Conservation (phyloP, 2,329 filamentous ascomycete genomes). For the Hortaea sp. region DNA sequence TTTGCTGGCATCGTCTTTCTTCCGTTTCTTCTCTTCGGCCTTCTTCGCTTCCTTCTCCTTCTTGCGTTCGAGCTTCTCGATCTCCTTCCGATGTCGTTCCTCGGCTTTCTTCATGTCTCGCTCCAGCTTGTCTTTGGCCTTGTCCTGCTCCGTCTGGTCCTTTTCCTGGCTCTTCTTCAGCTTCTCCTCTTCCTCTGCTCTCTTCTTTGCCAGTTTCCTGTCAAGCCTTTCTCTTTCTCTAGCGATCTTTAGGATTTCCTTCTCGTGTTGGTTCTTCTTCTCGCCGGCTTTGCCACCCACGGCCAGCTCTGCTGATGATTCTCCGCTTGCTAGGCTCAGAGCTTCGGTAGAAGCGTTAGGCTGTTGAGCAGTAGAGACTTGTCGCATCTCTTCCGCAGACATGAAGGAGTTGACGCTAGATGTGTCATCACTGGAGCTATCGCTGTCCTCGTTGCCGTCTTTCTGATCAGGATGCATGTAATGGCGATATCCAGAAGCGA, state of each 20-base stretch:
- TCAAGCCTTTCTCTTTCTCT: constrained; percentile 53
- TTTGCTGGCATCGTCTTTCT: constrained; percentile 39
- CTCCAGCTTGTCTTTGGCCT: constrained; percentile 56
- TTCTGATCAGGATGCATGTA: constrained; percentile 7
- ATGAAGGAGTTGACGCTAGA: constrained; percentile 28
- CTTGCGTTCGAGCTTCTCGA: constrained; percentile 42
- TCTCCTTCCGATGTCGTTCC: constrained; percentile 52
- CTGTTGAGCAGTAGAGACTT: constrained; percentile 1
- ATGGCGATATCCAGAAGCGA: constrained; percentile 18
- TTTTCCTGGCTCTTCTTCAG: constrained; percentile 28
- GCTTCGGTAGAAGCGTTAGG: constrained; percentile 11
- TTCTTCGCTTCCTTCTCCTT: constrained; percentile 28
- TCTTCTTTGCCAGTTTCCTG: constrained; percentile 49
- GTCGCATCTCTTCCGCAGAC: constrained; percentile 32
- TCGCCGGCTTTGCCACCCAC: constrained; percentile 1
- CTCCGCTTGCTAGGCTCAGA: constrained; percentile 13
- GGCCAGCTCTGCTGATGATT: constrained; percentile 7
- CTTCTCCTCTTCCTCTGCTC: constrained; percentile 41
- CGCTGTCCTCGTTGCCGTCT: constrained; percentile 3
- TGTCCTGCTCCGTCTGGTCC: constrained; percentile 38
- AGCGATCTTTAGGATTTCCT: constrained; percentile 55
- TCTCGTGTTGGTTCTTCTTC: constrained; percentile 37
- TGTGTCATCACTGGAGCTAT: constrained; percentile 4
- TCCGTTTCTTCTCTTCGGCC: constrained; percentile 36
- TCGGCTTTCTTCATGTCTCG: constrained; percentile 56